These are phyloP conservation scores for Penicillium sp. DNA, from an alignment of 2,329 filamentous ascomycete genomes.

Conservation along the genomic window DNA sequence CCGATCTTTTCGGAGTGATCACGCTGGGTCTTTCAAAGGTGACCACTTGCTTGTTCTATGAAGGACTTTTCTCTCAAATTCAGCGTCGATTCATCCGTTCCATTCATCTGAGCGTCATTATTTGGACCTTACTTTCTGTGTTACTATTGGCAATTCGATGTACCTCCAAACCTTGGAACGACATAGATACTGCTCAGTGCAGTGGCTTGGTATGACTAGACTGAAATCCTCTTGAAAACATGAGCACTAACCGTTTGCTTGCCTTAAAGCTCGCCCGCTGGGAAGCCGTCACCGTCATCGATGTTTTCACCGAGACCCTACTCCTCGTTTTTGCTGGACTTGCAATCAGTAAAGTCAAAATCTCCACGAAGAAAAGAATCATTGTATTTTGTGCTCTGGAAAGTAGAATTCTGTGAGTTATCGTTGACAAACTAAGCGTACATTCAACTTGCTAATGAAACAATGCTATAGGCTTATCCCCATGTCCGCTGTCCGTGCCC, in stretches of 20 bases:
- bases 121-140: conserved; percentile 8
- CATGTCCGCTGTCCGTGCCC: conserved; percentile 11
- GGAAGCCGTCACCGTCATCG: conserved; percentile 15
- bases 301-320: conserved; percentile 12
- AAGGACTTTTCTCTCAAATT: conserved; percentile 12
- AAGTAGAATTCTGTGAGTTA: conserved; percentile 18
- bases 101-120: not conserved
- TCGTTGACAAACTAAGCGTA: not conserved
- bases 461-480: conserved; percentile 8
- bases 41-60: conserved; percentile 17
- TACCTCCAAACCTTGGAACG: conserved; percentile 9
- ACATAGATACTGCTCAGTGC: conserved; percentile 11
- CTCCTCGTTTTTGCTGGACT: conserved; percentile 10
- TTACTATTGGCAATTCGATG: conserved; percentile 12
- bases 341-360: conserved; percentile 14
- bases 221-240: not conserved
- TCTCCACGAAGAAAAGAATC: conserved; percentile 13
- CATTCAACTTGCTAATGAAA: not conserved
- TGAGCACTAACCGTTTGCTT: not conserved
- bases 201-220: conserved; percentile 7
- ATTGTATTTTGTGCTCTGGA: conserved; percentile 13
- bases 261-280: conserved; percentile 9
- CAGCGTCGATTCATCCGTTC: conserved; percentile 3
- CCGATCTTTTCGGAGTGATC: conserved; percentile 13
- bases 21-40: conserved; percentile 17